These are phyloP conservation scores for Fusarium humuli DNA, from an alignment of 2,329 filamentous ascomycete species.

Conservation along the genomic window DNA sequence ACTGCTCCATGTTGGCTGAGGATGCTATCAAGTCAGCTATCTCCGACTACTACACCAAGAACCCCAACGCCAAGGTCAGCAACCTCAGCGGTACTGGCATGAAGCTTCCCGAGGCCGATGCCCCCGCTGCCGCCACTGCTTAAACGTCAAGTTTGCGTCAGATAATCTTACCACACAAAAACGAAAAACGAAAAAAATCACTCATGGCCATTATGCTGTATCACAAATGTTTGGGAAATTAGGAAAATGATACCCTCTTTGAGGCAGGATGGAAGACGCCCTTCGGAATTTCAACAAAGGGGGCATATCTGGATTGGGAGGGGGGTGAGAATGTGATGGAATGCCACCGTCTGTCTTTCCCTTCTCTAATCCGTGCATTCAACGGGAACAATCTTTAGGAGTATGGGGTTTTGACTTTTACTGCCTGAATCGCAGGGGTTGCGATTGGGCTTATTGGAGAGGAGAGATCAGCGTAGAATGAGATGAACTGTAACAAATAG, in stretches of 20 bases:
- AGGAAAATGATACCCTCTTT: constrained; percentile 46
- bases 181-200: constrained; percentile 16
- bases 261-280: constrained; percentile 35
- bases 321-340: constrained; percentile 26
- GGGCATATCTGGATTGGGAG: constrained; percentile 21
- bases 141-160: constrained; percentile 27
- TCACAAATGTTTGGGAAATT: constrained; percentile 34
- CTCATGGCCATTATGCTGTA: constrained; percentile 15
- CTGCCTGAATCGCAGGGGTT: constrained; percentile 25
- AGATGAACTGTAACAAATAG: constrained; percentile 41
- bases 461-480: constrained; percentile 12
- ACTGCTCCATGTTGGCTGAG: constrained; percentile 92
- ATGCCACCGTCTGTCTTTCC: constrained; percentile 14
- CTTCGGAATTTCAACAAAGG: constrained; percentile 12
- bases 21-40: constrained; percentile 93
- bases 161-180: constrained; percentile 16
- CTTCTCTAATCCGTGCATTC: constrained; percentile 27
- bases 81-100: constrained; percentile 81
- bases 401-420: constrained; percentile 44
- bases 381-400: constrained; percentile 39
- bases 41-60: constrained; percentile 90
- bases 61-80: constrained; percentile 78
- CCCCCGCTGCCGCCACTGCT: constrained; percentile 50
- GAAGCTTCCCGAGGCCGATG: constrained; percentile 70
- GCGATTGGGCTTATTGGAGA: constrained; percentile 23